Evolutionary conservation across 78 protist species (phyloP).

Genomic region (Mastigamoeba balamuthi): DNA sequence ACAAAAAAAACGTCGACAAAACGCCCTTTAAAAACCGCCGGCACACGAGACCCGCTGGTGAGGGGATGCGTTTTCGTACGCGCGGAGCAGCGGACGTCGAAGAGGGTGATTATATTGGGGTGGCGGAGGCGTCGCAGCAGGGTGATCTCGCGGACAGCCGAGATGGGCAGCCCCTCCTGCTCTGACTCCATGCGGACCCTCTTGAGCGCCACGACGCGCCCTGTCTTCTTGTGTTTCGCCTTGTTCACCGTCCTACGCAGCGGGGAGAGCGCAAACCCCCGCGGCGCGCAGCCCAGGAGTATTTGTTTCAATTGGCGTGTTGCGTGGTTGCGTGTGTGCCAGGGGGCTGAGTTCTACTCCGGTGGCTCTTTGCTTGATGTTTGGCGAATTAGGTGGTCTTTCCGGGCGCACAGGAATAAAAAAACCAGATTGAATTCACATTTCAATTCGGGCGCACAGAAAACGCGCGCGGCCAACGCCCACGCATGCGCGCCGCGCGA

Average conservation of each 20-base stretch:
- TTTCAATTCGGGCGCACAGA: too few relatives aligned
- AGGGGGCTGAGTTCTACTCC: background rate
- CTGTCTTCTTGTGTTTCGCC: constrained; percentile 34
- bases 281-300: too few relatives aligned
- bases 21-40: too few relatives aligned
- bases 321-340: background rate
- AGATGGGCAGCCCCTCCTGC: constrained; percentile 85
- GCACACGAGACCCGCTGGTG: too few relatives aligned
- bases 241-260: constrained; percentile 65
- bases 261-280: too few relatives aligned
- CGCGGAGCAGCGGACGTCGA: too few relatives aligned
- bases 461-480: too few relatives aligned
- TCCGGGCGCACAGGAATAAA: constrained; percentile 25
- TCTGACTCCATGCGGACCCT: constrained; percentile 71
- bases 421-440: too few relatives aligned
- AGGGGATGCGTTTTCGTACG: too few relatives aligned
- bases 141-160: constrained; percentile 87
- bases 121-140: constrained; percentile 58
- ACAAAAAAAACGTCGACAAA: too few relatives aligned
- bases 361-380: background rate
- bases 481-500: too few relatives aligned
- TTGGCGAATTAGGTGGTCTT: background rate
- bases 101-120: constrained; percentile 51
- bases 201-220: constrained; percentile 79
- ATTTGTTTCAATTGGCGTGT: background rate